Base-by-base conservation (phyloP, 1,284 basidiomycete genomes). In the Athelia psychrophila region DNA sequence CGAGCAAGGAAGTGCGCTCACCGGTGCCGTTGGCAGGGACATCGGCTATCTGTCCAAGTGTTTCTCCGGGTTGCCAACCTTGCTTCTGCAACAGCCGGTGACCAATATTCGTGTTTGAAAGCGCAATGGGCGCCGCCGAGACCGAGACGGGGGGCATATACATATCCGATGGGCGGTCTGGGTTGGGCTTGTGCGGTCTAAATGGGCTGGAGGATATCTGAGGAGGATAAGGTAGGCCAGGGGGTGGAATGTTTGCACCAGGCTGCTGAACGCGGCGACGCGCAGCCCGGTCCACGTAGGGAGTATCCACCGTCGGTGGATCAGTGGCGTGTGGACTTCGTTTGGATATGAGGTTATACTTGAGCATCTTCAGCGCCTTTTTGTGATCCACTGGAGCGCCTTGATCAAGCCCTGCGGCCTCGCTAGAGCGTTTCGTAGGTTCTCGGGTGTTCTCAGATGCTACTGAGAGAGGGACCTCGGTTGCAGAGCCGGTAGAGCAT, bases 1-100 rank as follows among this genome's bases (percentile, higher is more conserved):
- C 81, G 18, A 80, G 64, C 20, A 85, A 67, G 13, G 27, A 30
- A 5, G 27, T 30, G 27, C 27, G 27, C 13, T 5, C 5, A 5
- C 13, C 27, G 27, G 27, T 13, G n/a, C 73, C 74, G 25, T 63
- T 62, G 33, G 64, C 64, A 18, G 58, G 53, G 10, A 61, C 58
- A 33, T 64, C 64, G 3, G 54, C 54, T 2, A 63, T 49, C 19
- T 64, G 55, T 13, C 85, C 86, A 15, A 90, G 76, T 5, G 75
- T 69, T 22, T 74, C 78, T 6, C 88, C 88, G 16, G 86, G 87
- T 23, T 72, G 67, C 88, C 88, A 91, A 1, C 88, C 87, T 65
- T 88, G 86, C 63, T 83, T 85, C 65, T 81, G 69, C 2, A 90
- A 72, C 42, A 91, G 69, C 36, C 71, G 76, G 59, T 86, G 81